These are phyloP conservation scores for Zasmidium angulare DNA, from an alignment of 2,329 filamentous ascomycete genomes.

Conservation along the genomic window DNA sequence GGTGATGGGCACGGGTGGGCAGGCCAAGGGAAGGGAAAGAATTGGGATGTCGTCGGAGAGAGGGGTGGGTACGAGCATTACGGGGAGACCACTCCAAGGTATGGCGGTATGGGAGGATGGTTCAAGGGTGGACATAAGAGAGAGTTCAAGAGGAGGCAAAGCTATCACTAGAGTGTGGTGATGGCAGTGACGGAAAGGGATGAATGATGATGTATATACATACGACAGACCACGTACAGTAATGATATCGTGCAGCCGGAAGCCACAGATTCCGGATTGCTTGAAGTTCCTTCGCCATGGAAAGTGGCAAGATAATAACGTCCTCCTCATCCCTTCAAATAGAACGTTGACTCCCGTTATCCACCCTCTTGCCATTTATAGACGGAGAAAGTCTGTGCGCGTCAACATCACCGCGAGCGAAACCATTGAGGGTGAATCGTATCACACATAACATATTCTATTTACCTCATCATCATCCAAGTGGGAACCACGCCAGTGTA, in stretches of 20 bases:
- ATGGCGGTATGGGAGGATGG: conserved; percentile 18
- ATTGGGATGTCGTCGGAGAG: conserved; percentile 21
- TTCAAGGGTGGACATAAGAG: conserved; percentile 14
- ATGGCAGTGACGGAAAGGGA: neutral
- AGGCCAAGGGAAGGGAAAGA: conserved; percentile 13
- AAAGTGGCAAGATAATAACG: too few relatives aligned
- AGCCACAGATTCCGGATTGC: too few relatives aligned
- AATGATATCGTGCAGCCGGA: neutral
- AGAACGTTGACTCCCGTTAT: too few relatives aligned
- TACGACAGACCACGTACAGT: neutral
- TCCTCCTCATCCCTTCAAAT: too few relatives aligned
- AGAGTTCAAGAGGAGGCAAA: conserved; percentile 11
- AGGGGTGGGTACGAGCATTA: conserved; percentile 14
- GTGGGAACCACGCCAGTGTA: neutral
- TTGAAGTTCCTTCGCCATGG: too few relatives aligned
- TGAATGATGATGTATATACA: neutral
- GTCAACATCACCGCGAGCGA: too few relatives aligned
- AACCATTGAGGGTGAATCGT: neutral
- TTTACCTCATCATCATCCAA: neutral
- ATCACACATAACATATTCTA: neutral
- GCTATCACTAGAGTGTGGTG: conserved; percentile 3
- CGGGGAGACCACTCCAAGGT: conserved; percentile 13
- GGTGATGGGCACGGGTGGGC: conserved; percentile 15
- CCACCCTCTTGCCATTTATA: too few relatives aligned
- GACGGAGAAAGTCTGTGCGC: too few relatives aligned